Conservation (phyloP, 306 rosid species). For the Vigna unguiculata region DNA sequence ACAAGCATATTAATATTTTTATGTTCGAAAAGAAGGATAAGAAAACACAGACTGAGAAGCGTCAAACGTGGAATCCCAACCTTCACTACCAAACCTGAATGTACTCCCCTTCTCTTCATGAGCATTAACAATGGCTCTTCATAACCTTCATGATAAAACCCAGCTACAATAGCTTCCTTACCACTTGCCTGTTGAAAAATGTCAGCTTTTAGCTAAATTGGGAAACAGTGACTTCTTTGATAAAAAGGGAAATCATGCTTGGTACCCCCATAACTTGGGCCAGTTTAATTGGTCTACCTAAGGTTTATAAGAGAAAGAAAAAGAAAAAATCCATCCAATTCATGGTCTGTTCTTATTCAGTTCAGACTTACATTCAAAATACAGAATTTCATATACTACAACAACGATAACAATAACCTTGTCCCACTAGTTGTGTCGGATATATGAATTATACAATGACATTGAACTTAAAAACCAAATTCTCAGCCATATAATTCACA, state of each 20-base stretch:
- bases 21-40: background rate
- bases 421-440: background rate
- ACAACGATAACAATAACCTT: background rate
- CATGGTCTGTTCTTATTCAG: slow-evolving; percentile 20
- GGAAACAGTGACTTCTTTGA: background rate
- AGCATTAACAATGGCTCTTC: slow-evolving; percentile 93
- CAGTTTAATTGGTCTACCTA: slow-evolving; percentile 32
- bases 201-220: slow-evolving; percentile 4
- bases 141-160: slow-evolving; percentile 96
- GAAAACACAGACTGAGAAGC: slow-evolving; percentile 28
- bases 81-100: slow-evolving; percentile 97
- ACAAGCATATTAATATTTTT: slow-evolving; percentile 21
- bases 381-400: slow-evolving; percentile 15
- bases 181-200: slow-evolving; percentile 74
- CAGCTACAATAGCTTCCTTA: slow-evolving; percentile 91
- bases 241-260: background rate
- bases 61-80: slow-evolving; percentile 54
- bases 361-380: slow-evolving; percentile 30
- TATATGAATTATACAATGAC: background rate
- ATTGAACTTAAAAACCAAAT: background rate
- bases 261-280: slow-evolving; percentile 21
- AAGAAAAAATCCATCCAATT: background rate
- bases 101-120: slow-evolving; percentile 97
- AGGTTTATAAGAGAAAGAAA: slow-evolving; percentile 6
- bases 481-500: background rate